phyloP scores from a whole-genome alignment of 768 basidiomycete genomes.

The Gloeopeniophorella convolvens region DNA sequence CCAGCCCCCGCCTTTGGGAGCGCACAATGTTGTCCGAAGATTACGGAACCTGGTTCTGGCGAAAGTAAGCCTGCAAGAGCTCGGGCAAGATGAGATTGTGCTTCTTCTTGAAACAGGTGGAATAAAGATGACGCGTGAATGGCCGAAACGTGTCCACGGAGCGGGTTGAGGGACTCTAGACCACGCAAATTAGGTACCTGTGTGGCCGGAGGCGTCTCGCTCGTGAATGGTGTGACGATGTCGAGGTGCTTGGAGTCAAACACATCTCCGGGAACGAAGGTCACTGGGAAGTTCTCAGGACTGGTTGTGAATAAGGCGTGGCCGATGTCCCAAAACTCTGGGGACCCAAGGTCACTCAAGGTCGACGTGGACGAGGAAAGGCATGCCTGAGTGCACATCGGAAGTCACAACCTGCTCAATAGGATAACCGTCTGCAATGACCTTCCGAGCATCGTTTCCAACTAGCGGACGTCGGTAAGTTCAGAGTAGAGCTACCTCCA shows the following conservation, averaged over 20 bases:
- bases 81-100: conserved; percentile 37
- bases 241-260: conserved; percentile 42
- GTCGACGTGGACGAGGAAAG: neutral
- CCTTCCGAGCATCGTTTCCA: conserved; percentile 39
- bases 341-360: neutral
- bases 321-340: conserved; percentile 57
- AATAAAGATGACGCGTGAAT: conserved; percentile 49
- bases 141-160: conserved; percentile 40
- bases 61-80: conserved; percentile 38
- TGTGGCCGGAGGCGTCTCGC: conserved; percentile 21
- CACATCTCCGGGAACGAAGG: conserved; percentile 50
- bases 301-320: conserved; percentile 53
- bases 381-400: conserved; percentile 34
- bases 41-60: conserved; percentile 37
- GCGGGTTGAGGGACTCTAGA: conserved; percentile 37
- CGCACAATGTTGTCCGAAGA: conserved; percentile 39
- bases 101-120: conserved; percentile 37
- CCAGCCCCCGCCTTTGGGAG: conserved; percentile 28
- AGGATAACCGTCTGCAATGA: conserved; percentile 38
- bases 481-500: neutral
- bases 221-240: conserved; percentile 22
- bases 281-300: conserved; percentile 44
- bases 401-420: conserved; percentile 32
- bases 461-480: conserved; percentile 23
- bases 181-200: conserved; percentile 25